phyloP scores from a whole-genome alignment of 2,329 filamentous ascomycete genomes.

The Fusarium pseudonygamai region DNA sequence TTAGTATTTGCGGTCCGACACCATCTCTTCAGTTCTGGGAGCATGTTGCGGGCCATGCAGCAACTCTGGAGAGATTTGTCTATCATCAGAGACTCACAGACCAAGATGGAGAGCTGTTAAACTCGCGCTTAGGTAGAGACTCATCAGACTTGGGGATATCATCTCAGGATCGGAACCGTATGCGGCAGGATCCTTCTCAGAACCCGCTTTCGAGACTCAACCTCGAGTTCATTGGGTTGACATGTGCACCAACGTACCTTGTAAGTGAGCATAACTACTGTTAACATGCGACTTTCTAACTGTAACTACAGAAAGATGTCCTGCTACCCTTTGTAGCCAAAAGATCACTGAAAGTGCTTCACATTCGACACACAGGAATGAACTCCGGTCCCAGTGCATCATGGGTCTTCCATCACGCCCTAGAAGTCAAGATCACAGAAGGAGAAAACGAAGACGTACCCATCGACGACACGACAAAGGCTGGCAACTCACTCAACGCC shows the following conservation, averaged over 20 bases:
- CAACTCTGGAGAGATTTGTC: background rate
- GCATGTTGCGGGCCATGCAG: background rate
- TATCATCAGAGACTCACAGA: background rate
- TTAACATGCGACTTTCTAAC: fast-evolving
- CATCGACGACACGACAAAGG: background rate
- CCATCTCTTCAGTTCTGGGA: background rate
- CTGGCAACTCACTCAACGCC: fast-evolving
- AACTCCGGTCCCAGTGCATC: background rate
- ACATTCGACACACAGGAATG: background rate
- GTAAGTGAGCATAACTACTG: background rate
- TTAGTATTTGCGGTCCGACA: background rate
- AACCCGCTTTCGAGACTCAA: background rate
- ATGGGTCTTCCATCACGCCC: background rate
- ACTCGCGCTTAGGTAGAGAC: background rate
- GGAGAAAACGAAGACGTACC: background rate
- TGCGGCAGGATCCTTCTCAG: background rate
- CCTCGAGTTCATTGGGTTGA: background rate
- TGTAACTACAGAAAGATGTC: background rate
- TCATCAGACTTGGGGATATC: background rate
- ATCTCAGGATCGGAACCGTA: background rate
- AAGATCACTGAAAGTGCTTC: background rate
- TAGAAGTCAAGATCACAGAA: background rate
- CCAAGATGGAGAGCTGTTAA: background rate
- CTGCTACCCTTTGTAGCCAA: background rate
- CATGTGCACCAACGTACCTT: background rate